Evolutionary conservation across 2,329 filamentous ascomycete species (phyloP), one percentile per base, ranked within the genome.

Genomic region (Alternaria angustiovoidea): DNA sequence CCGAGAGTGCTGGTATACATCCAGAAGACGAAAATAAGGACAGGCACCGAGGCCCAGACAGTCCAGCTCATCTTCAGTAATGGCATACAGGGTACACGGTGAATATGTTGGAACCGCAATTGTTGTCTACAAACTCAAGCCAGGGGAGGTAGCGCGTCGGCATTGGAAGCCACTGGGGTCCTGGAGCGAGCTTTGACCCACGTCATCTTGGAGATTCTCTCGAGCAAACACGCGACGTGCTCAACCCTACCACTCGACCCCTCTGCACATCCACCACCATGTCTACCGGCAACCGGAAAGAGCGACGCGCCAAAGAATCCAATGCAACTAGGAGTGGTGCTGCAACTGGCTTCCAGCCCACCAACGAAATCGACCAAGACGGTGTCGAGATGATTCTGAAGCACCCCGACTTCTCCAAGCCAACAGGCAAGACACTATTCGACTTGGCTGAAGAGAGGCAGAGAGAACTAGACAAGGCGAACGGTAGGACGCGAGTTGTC

Each of bases 401-500:
- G 52, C 88, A 91, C n/a, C 90, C 91, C 32, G 88, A 93, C 78
- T 87, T 89, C 61, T 87, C 87, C 51, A 75, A 74, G 5, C 89
- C 84, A 7, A 82, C 82, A 69, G 84, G 87, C 43, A 85, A 89
- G 76, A 94, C 91, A 0, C 83, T 95, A n/a, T 83, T 93, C 59
- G 83, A 94, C 57, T 75, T 94, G 30, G 91, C 91, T 60, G 84
- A 89, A 54, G 85, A 92, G 65, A 85, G 86, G 51, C 81, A 82
- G 61, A 70, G 71, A 22, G 75, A 81, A 34, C 74, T 84, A 16
- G 69, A 78, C 52, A 72, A 78, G 63, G 75, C 65, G 75, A 87
- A 74, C 79, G 90, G 67, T 81, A 54, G 30, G 70, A 73, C 26
- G 53, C 54, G 56, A 60, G 57, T 72, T 78, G 62, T 75, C 81